Percentiles rank a stretch among this genome's conserved stretches.
phyloP scores from a whole-genome alignment of 371 early-diverging fungal genomes.

The Mucor lusitanicus region DNA sequence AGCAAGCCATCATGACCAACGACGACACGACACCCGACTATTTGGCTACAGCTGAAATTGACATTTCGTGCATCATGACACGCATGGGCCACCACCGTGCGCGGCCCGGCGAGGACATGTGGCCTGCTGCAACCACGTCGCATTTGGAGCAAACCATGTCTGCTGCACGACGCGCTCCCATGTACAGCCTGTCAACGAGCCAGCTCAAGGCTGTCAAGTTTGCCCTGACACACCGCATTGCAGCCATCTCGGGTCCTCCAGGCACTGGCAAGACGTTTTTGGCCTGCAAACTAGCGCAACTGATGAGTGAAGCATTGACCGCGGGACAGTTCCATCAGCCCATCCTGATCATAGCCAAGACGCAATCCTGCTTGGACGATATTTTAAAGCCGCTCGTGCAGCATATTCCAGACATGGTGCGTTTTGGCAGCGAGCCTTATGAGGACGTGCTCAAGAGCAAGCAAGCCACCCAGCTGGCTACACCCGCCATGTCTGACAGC shows the following conservation, averaged over 20 bases:
- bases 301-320: conserved; percentile 29
- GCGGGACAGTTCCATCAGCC: conserved; percentile 35
- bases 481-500: conserved; percentile 17
- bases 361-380: conserved; percentile 26
- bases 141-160: conserved; percentile 5
- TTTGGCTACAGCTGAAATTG: conserved; percentile 22
- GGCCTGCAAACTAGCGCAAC: conserved; percentile 31
- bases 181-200: conserved; percentile 36
- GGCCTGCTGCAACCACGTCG: conserved; percentile 25
- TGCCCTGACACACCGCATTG: conserved; percentile 37
- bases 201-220: conserved; percentile 36
- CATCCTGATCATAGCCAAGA: conserved; percentile 33
- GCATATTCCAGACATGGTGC: conserved; percentile 30
- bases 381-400: conserved; percentile 17
- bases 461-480: conserved; percentile 16
- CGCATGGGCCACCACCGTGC: conserved; percentile 8
- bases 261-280: conserved; percentile 49
- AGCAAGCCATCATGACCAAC: background rate
- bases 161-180: conserved; percentile 14
- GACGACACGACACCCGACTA: conserved; percentile 29
- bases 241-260: conserved; percentile 37
- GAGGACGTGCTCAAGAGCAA: conserved; percentile 11
- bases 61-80: conserved; percentile 32
- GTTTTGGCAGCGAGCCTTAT: conserved; percentile 24
- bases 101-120: conserved; percentile 12